Conservation (phyloP, 352 stramenopile species). For the Globisporangium megalacanthum region DNA sequence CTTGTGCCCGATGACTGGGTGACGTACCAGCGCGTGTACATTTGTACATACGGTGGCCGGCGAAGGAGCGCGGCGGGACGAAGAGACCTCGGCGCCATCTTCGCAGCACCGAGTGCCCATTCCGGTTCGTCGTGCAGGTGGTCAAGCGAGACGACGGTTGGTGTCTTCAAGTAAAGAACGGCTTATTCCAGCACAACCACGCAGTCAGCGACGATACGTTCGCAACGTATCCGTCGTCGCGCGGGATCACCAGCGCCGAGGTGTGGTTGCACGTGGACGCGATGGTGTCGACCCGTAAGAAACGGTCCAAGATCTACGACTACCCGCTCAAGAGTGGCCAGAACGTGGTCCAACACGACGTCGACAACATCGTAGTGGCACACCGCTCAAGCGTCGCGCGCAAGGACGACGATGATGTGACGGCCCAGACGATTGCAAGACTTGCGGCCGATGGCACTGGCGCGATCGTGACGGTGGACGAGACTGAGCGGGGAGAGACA, state of each 20-base stretch:
- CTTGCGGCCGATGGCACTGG: neutral
- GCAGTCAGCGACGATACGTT: neutral
- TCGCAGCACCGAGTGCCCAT: neutral
- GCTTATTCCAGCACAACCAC: neutral
- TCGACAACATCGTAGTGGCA: too few relatives aligned
- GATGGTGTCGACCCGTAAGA: too few relatives aligned
- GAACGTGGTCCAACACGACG: too few relatives aligned
- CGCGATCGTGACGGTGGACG: constrained; percentile 1
- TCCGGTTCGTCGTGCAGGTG: neutral
- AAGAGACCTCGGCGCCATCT: neutral
- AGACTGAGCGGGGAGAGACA: constrained; percentile 2
- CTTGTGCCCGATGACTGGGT: too few relatives aligned
- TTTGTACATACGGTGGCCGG: neutral
- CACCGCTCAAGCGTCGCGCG: too few relatives aligned
- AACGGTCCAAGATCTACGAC: too few relatives aligned
- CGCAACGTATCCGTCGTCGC: neutral
- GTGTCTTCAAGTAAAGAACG: neutral
- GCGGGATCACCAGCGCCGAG: too few relatives aligned
- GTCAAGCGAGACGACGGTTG: neutral
- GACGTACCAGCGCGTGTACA: too few relatives aligned
- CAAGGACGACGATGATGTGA: too few relatives aligned
- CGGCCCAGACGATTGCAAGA: too few relatives aligned
- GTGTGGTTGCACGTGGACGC: too few relatives aligned
- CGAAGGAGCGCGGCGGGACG: neutral
- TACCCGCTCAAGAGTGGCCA: too few relatives aligned